Evolutionary conservation across 2,329 filamentous ascomycete genomes (phyloP).

Genomic region (Penicillium frequentans): DNA sequence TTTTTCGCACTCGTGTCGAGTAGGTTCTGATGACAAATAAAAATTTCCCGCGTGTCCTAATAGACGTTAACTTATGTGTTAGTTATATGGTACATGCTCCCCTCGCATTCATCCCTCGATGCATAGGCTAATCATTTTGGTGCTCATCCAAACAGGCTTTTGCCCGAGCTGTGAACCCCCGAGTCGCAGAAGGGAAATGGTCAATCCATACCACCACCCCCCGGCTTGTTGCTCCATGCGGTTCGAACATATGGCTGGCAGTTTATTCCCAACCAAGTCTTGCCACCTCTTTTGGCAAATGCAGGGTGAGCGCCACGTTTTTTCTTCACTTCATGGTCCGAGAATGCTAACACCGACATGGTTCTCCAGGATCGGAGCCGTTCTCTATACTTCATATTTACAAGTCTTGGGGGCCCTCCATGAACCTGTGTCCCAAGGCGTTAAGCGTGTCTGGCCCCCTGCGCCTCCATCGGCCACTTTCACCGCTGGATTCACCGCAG

Average conservation of each 20-base stretch:
- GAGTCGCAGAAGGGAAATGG: conserved; percentile 49
- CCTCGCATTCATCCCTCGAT: background rate
- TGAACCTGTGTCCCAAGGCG: conserved; percentile 56
- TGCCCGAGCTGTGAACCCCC: conserved; percentile 63
- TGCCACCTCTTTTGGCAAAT: conserved; percentile 64
- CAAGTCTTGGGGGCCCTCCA: conserved; percentile 59
- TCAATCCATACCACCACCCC: conserved; percentile 61
- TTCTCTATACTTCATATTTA: conserved; percentile 64
- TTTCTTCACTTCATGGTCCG: background rate
- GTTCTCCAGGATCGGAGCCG: conserved; percentile 54
- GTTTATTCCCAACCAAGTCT: conserved; percentile 64
- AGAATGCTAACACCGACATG: background rate
- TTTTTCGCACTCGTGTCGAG: conserved; percentile 87
- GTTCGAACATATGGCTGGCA: conserved; percentile 62
- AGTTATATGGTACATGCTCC: conserved; percentile 52
- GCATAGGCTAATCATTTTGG: conserved; percentile 8
- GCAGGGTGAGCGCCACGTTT: conserved; percentile 47
- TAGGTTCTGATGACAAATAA: conserved; percentile 50
- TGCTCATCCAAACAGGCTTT: conserved; percentile 51
- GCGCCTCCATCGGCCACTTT: conserved; percentile 56
- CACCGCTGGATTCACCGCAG: conserved; percentile 59
- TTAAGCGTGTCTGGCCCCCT: conserved; percentile 61
- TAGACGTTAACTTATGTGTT: conserved; percentile 20
- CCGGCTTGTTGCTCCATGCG: conserved; percentile 61
- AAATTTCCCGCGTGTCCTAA: background rate